phyloP scores from a whole-genome alignment of 2,329 filamentous ascomycete species.

The Knoxdaviesia proteae region DNA sequence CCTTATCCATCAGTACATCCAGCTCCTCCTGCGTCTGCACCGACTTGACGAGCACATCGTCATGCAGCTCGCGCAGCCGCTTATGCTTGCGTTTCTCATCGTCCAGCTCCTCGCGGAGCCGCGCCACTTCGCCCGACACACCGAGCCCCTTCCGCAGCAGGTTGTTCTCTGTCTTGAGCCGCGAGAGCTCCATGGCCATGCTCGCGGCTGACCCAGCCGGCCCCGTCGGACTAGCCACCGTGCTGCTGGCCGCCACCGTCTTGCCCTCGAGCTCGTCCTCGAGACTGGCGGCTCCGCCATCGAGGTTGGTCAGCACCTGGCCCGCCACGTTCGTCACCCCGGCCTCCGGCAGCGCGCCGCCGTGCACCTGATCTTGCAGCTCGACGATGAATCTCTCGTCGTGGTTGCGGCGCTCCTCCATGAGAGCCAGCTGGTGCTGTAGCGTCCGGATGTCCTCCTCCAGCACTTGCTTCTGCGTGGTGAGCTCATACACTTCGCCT shows the following conservation, averaged over 20 bases:
- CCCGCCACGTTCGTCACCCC: no score
- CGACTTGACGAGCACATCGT: conserved; percentile 36
- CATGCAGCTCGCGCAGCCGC: conserved; percentile 30
- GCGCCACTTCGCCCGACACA: conserved; percentile 30
- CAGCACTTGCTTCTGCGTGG: conserved; percentile 22
- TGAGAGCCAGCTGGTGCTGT: conserved; percentile 24
- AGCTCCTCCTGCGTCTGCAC: conserved; percentile 36
- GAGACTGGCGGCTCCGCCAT: conserved; percentile 21
- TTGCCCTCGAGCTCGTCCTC: conserved; percentile 31
- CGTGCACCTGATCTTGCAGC: conserved; percentile 35
- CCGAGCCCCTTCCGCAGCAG: conserved; percentile 33
- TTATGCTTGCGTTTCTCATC: conserved; percentile 27
- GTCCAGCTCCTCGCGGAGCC: conserved; percentile 34
- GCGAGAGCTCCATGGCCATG: conserved; percentile 30
- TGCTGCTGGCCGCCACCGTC: conserved; percentile 7
- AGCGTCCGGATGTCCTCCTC: conserved; percentile 22
- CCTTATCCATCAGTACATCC: conserved; percentile 28
- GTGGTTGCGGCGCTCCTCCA: conserved; percentile 23
- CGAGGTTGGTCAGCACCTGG: neutral
- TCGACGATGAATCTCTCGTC: conserved; percentile 35
- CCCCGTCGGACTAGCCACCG: no score
- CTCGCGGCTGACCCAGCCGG: conserved; percentile 8
- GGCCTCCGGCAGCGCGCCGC: conserved; percentile 4
- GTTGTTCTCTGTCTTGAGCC: conserved; percentile 40
- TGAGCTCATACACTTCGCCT: conserved; percentile 9